A percentile compares a stretch with the other conserved stretches of the same genome.
These are phyloP conservation scores for Ambrosiella beaveri DNA, from an alignment of 2,329 filamentous ascomycete genomes.

Conservation along the genomic window DNA sequence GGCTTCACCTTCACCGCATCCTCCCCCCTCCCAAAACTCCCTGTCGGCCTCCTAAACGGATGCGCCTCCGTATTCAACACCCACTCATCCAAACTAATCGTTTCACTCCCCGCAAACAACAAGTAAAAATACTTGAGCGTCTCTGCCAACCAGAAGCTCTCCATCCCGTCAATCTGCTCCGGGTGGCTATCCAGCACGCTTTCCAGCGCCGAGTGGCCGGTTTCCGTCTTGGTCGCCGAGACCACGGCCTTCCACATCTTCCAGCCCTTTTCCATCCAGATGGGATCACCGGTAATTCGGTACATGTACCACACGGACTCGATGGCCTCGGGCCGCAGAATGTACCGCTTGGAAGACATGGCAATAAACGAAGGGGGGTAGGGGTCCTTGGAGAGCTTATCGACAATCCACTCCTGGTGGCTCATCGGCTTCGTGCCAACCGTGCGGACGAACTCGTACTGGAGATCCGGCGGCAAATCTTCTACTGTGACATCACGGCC, in stretches of 20 bases:
- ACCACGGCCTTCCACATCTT: slow-evolving; percentile 63
- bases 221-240: slow-evolving; percentile 44
- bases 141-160: slow-evolving; percentile 83
- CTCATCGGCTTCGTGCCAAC: slow-evolving; percentile 24
- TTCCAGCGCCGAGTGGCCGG: slow-evolving; percentile 52
- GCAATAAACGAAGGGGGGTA: slow-evolving; percentile 34
- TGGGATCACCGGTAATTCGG: slow-evolving; percentile 63
- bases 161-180: slow-evolving; percentile 46
- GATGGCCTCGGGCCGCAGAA: slow-evolving; percentile 62
- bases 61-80: slow-evolving; percentile 49
- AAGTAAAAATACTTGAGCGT: slow-evolving; percentile 88
- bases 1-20: slow-evolving; percentile 1
- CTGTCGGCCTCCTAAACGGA: slow-evolving; percentile 32
- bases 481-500: slow-evolving; percentile 3
- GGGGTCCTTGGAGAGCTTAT: slow-evolving; percentile 26
- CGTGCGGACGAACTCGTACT: slow-evolving; percentile 6
- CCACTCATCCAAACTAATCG: slow-evolving; percentile 52
- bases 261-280: slow-evolving; percentile 72
- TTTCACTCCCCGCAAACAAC: slow-evolving; percentile 49
- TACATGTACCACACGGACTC: slow-evolving; percentile 84
- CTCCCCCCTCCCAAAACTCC: slow-evolving; percentile 10
- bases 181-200: slow-evolving; percentile 36
- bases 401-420: slow-evolving; percentile 36
- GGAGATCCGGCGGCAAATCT: not conserved
- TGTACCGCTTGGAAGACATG: slow-evolving; percentile 34